Base-by-base conservation (phyloP, 208 protist genomes). In the Porcisia deanei region DNA sequence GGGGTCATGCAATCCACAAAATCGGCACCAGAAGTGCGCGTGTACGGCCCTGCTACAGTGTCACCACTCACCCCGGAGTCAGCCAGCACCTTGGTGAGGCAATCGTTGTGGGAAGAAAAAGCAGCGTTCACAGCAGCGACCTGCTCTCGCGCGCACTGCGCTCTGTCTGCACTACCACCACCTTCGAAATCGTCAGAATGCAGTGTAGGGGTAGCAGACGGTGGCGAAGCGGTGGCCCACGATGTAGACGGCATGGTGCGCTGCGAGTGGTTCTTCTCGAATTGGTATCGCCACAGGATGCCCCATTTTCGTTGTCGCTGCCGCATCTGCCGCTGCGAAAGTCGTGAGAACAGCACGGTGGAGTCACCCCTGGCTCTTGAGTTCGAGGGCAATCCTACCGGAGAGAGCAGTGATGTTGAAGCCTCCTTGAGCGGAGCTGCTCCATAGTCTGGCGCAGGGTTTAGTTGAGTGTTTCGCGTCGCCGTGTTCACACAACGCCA, bases 231-330 rank as follows among this genome's bases (percentile, higher is more conserved):
- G 5, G 63, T 25, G 41, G 25, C 22, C 39, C n/a, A 16, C 63
- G 63, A 16, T n/a, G 47, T n/a, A 3, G n/a, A 14, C 14, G 66
- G 47, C 25, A 71, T 14, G 30, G 66, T 2, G 30, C n/a, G 37
- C 30, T 34, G 52, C 18, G 68, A 72, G 22, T n/a, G 34, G 47
- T 12, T 66, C 14, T 14, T 71, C 14, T 77, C 68, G 1, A 37
- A 45, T n/a, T 47, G 67, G 61, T 89, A 90, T 37, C 85, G 85
- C 89, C 85, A 89, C 61, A 88, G 54, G 30, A 82, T 82, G 6
- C 85, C 87, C 79, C 76, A 88, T 20, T 45, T 71, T 7, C 79
- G 81, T 76, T 88, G 81, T 25, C 87, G 81, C 55, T 94, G 87
- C 7, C 87, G 80, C 74, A 69, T 60, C n/a, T 83, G 71, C 5